Base-by-base conservation (phyloP, 2,329 filamentous ascomycete species). In the Neonectria magnoliae region DNA sequence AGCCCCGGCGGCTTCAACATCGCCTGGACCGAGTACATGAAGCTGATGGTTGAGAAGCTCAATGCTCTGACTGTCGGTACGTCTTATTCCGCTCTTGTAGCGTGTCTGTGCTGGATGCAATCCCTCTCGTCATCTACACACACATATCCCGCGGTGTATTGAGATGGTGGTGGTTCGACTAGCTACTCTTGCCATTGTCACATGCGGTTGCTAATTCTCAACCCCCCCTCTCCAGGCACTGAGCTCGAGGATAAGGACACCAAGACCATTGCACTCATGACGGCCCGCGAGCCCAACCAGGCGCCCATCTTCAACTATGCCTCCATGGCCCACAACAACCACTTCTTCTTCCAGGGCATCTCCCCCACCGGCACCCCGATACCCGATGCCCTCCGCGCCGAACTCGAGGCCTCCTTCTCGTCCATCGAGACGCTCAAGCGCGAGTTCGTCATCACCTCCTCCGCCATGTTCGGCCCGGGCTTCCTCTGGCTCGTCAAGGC, bases 251-350 rank as follows among this genome's bases (percentile, higher is more conserved):
- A 88, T 77, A 82, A 85, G 70, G 82, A 85, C 55, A 80, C 88
- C 66, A 90, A 92, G 79, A 83, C 89, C 51, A 89, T 97, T 76
- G 81, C 92, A 76, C 84, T 95, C 75, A 84, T 88, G 75, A 91
- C 91, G 64, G 92, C 95, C 65, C 93, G 94, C 79, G 88, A 96
- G 75, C 91, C 95, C 48, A 85, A 85, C 71, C 85, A 87, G 68
- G 96, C 96, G 45, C 85, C 90, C 72, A 84, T 91, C 77, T 99
- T 99, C 89, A 99, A 98, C 87, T 89, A 97, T 79, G 96, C 96
- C 79, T 97, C 93, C 73, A 97, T 97, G 92, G 93, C 93, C 60
- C 91, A 93, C 86, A 98, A 98, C 88, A 98, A 89, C 79, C 83
- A 89, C 77, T 91, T 93, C 84, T 95, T 93, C 87, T 94, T 95